A percentile compares a stretch with the other conserved stretches of the same genome.
These are phyloP conservation scores for Aureobasidium subglaciale DNA, from an alignment of 2,329 filamentous ascomycete genomes.

Conservation along the genomic window DNA sequence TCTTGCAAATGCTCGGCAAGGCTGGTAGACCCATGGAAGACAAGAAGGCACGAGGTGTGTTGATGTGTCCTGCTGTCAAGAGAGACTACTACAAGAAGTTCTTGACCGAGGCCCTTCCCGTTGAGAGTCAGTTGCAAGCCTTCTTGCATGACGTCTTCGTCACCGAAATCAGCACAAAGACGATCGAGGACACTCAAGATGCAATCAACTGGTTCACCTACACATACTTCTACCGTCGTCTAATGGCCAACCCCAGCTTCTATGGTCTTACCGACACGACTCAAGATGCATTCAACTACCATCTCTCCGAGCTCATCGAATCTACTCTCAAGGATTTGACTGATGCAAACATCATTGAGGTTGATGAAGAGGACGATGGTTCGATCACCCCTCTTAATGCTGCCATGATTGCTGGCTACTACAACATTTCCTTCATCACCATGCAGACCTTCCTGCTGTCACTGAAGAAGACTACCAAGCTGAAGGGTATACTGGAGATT, in stretches of 20 bases:
- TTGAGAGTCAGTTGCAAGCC: slow-evolving; percentile 87
- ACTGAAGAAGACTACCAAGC: slow-evolving; percentile 77
- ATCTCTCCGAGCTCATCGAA: slow-evolving; percentile 91
- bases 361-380: slow-evolving; percentile 83
- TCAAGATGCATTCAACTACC: slow-evolving; percentile 87
- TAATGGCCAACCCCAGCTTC: slow-evolving; percentile 93
- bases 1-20: slow-evolving; percentile 97
- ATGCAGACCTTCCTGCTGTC: slow-evolving; percentile 98
- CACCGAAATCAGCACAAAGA: slow-evolving; percentile 92
- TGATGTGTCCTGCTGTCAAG: slow-evolving; percentile 93
- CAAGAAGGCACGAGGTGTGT: slow-evolving; percentile 77
- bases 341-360: slow-evolving; percentile 91
- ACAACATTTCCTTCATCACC: slow-evolving; percentile 98
- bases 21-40: slow-evolving; percentile 73
- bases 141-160: slow-evolving; percentile 95
- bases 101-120: slow-evolving; percentile 86
- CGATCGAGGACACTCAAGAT: slow-evolving; percentile 90
- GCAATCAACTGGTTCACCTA: slow-evolving; percentile 98
- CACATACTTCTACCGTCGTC: slow-evolving; percentile 93
- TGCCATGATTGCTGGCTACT: slow-evolving; percentile 97
- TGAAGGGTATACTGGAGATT: slow-evolving; percentile 96
- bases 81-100: slow-evolving; percentile 99
- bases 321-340: slow-evolving; percentile 81
- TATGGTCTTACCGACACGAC: slow-evolving; percentile 85
- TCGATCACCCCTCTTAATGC: slow-evolving; percentile 83